Evolutionary conservation across 1,284 basidiomycete species (phyloP), one percentile per base, ranked within the genome.

Genomic region (Lentinula novae-zelandiae): DNA sequence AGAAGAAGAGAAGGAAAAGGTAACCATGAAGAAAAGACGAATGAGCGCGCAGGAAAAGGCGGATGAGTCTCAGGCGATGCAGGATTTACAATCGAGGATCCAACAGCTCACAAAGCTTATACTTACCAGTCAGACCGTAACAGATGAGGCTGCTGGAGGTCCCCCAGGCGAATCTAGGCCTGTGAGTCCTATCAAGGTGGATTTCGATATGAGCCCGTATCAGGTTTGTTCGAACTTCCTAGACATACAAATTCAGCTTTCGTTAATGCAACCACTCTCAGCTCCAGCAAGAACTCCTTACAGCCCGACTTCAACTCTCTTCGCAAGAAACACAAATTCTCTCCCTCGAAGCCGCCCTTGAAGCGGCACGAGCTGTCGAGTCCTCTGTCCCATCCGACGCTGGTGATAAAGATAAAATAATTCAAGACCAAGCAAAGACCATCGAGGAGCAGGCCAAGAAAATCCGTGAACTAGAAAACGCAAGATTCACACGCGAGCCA

Each of bases 101-200:
- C 84, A 88, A 61, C 93, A 95, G 72, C 77, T 96, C 53, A 93
- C 91, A 63, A 93, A 90, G 69, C 78, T 95, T 53, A 96, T 95
- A 67, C 75, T 96, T 64, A 95, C 92, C 2, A 93, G 90, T 65
- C 86, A 90, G 65, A 90, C 84, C 1, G 84, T 95, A 17, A 88
- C 86, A 60, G 86, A 90, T 65, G 78, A 48, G 10, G 50, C 52
- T 27, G 52, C 46, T 10, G 48, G 71, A 40, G 82, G 79, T 46
- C 44, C 44, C 8, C 17, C 65, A 40, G 86, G 85, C 52, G 85
- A 90, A 64, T 87, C 89, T 33, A 77, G 90, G 17, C 89, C 93
- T 0, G 78, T 79, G 8, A 93, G 90, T 71, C 93, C 93, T 0
- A 82, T 82, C 50, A 95, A 94, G 76, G 75, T 93, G 40, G 89